Evolutionary conservation across 2,329 filamentous ascomycete species (phyloP).

Genomic region (Rutstroemia sp.): DNA sequence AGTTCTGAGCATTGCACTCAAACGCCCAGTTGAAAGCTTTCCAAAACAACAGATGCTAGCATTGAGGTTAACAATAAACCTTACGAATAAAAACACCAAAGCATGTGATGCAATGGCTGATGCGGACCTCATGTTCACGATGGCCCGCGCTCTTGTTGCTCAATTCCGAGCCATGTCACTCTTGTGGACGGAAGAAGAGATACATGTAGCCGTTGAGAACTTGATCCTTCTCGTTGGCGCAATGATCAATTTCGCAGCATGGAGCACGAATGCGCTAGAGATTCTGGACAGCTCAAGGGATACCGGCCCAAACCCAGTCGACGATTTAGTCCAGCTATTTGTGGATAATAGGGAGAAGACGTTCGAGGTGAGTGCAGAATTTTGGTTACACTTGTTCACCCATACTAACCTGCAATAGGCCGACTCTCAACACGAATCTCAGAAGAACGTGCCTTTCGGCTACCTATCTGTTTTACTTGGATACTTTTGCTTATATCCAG

Average conservation of each 20-base stretch:
- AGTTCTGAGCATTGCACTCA: conserved; percentile 34
- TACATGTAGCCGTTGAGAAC: conserved; percentile 53
- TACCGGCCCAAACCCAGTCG: conserved; percentile 40
- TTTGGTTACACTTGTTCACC: neutral
- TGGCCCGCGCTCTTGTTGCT: conserved; percentile 44
- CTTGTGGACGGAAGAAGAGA: conserved; percentile 41
- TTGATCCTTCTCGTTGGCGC: conserved; percentile 73
- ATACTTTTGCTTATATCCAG: conserved; percentile 59
- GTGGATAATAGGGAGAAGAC: conserved; percentile 57
- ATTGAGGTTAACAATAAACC: conserved; percentile 70
- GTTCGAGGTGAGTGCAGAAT: conserved; percentile 51
- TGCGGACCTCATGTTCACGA: conserved; percentile 42
- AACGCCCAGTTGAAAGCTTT: conserved; percentile 31
- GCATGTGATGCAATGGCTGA: conserved; percentile 64
- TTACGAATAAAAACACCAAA: conserved; percentile 71
- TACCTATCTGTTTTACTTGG: conserved; percentile 81
- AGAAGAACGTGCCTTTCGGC: conserved; percentile 75
- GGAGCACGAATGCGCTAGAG: conserved; percentile 55
- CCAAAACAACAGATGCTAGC: conserved; percentile 28
- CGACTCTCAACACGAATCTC: conserved; percentile 65
- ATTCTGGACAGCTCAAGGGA: conserved; percentile 35
- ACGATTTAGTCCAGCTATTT: conserved; percentile 57
- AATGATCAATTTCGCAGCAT: conserved; percentile 82
- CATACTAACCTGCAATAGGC: conserved; percentile 38
- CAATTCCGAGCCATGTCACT: conserved; percentile 42